phyloP scores from a whole-genome alignment of 768 basidiomycete genomes.

The Tephrocybe sp. region DNA sequence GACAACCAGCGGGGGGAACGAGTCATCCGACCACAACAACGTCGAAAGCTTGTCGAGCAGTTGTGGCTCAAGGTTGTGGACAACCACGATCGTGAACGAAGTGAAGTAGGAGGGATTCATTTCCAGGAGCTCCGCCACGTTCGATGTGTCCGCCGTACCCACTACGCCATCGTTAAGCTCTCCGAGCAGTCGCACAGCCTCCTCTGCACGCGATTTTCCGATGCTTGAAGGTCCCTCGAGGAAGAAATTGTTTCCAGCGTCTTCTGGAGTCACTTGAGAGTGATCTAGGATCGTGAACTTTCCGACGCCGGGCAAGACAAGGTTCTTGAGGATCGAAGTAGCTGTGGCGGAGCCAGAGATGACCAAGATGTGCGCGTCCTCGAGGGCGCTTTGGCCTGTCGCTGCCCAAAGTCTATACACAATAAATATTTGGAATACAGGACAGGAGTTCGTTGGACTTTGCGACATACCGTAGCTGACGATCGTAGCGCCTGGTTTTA shows the following conservation, averaged over 20 bases:
- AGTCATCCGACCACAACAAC: slow-evolving; percentile 66
- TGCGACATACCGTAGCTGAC: slow-evolving; percentile 77
- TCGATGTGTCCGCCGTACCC: slow-evolving; percentile 59
- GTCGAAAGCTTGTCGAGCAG: slow-evolving; percentile 59
- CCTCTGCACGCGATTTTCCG: slow-evolving; percentile 75
- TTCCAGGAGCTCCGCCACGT: slow-evolving; percentile 59
- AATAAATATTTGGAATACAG: neutral
- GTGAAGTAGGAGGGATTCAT: slow-evolving; percentile 52
- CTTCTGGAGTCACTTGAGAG: slow-evolving; percentile 57
- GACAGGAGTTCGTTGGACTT: neutral
- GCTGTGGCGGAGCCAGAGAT: slow-evolving; percentile 81
- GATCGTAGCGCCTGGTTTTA: slow-evolving; percentile 91
- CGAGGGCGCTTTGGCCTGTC: slow-evolving; percentile 86
- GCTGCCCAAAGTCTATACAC: slow-evolving; percentile 83
- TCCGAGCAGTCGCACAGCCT: slow-evolving; percentile 71
- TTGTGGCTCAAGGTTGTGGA: slow-evolving; percentile 70
- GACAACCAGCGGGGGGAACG: slow-evolving; percentile 67
- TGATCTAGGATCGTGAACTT: slow-evolving; percentile 90
- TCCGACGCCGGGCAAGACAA: slow-evolving; percentile 95
- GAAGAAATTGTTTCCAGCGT: slow-evolving; percentile 98
- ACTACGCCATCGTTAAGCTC: slow-evolving; percentile 91
- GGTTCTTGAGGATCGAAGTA: slow-evolving; percentile 91
- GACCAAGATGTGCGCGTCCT: slow-evolving; percentile 79
- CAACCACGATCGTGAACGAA: slow-evolving; percentile 78
- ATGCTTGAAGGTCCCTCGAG: slow-evolving; percentile 74